Conservation (phyloP, 345 rosid genomes). For the Syzygium oleosum region DNA sequence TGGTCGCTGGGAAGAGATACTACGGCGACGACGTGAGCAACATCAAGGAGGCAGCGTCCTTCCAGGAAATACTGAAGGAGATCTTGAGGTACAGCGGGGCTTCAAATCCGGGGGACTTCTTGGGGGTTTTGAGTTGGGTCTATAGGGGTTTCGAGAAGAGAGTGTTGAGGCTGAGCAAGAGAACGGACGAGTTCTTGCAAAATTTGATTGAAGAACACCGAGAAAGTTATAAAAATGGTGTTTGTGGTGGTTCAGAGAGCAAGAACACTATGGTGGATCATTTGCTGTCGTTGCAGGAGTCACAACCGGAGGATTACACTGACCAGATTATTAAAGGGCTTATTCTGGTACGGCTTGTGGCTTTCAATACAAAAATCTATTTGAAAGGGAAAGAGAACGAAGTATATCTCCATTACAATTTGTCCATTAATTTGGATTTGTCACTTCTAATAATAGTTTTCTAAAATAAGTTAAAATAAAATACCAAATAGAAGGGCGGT, state of each 20-base stretch:
- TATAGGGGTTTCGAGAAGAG: neutral
- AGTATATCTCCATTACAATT: no score
- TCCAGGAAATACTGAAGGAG: conserved; percentile 14
- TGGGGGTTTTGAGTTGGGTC: conserved; percentile 26
- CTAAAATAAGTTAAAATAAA: no score
- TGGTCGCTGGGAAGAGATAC: neutral
- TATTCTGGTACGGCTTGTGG: conserved; percentile 13
- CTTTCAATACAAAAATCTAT: no score
- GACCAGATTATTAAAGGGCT: conserved; percentile 48
- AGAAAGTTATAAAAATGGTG: no score
- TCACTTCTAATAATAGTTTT: no score
- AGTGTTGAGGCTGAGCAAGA: conserved; percentile 10
- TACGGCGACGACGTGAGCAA: conserved; percentile 14
- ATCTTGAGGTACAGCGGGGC: conserved; percentile 10
- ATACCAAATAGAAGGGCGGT: no score
- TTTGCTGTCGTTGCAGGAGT: conserved; percentile 24
- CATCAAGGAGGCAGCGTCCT: conserved; percentile 13
- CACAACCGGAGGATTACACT: conserved; percentile 31
- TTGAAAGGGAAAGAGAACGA: no score
- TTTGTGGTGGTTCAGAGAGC: neutral
- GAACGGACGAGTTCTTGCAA: conserved; percentile 22
- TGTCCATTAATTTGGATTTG: no score
- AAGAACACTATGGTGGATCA: conserved; percentile 32
- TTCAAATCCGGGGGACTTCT: conserved; percentile 24
- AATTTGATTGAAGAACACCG: conserved; percentile 20